These are phyloP conservation scores for Quercus alba DNA, from an alignment of 306 rosid genomes.

Conservation along the genomic window DNA sequence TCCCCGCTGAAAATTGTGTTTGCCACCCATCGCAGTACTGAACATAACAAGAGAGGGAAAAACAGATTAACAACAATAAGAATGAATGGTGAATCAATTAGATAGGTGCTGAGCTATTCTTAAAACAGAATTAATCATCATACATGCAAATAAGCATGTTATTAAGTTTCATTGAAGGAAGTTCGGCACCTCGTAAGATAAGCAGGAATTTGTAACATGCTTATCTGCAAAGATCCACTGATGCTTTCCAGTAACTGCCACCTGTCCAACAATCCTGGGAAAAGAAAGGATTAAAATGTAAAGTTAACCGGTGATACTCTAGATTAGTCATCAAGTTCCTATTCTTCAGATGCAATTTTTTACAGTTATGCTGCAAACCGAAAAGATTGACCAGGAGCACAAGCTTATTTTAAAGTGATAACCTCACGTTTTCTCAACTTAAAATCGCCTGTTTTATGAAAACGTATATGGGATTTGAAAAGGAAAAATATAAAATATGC, in stretches of 20 bases:
- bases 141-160: slow-evolving; percentile 5
- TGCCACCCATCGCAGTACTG: slow-evolving; percentile 85
- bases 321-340: no score
- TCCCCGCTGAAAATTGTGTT: slow-evolving; percentile 84
- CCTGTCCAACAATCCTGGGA: slow-evolving; percentile 86
- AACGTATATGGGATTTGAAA: neutral
- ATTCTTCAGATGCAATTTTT: no score
- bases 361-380: neutral
- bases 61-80: slow-evolving; percentile 14
- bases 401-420: neutral
- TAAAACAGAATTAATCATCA: neutral
- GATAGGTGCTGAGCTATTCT: neutral
- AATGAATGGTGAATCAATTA: slow-evolving; percentile 7
- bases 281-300: slow-evolving; percentile 15
- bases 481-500: neutral
- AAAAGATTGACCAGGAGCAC: neutral
- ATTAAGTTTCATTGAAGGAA: slow-evolving; percentile 16
- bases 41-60: slow-evolving; percentile 23
- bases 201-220: slow-evolving; percentile 43
- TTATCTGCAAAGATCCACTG: slow-evolving; percentile 83
- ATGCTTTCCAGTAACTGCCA: slow-evolving; percentile 85
- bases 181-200: slow-evolving; percentile 63
- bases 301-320: neutral
- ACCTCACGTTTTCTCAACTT: neutral
- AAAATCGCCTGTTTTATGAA: neutral